phyloP scores from a whole-genome alignment of 345 rosid species.

The Eucalyptus curtisii region DNA sequence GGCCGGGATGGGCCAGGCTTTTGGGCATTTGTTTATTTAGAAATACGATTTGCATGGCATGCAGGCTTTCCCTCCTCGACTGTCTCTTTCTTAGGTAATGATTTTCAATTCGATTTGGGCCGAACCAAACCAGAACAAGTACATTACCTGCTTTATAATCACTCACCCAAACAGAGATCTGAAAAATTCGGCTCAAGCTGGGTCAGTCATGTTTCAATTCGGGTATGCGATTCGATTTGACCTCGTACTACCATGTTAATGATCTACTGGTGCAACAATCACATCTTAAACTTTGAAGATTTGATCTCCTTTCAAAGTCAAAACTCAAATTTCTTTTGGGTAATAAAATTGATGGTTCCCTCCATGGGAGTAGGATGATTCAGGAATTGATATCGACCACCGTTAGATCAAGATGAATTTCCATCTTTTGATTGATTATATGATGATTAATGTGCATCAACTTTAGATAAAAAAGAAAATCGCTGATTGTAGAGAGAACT shows the following conservation, averaged over 20 bases:
- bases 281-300: neutral
- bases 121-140: too few relatives aligned
- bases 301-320: neutral
- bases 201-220: too few relatives aligned
- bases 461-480: neutral
- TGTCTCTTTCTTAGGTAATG: too few relatives aligned
- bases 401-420: accelerated
- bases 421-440: accelerated
- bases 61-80: too few relatives aligned
- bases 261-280: neutral
- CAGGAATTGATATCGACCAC: accelerated
- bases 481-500: neutral
- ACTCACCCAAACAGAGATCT: too few relatives aligned
- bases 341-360: neutral
- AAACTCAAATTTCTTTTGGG: neutral
- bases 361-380: accelerated
- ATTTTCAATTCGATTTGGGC: too few relatives aligned
- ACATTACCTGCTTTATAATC: too few relatives aligned
- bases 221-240: too few relatives aligned
- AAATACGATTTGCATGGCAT: too few relatives aligned
- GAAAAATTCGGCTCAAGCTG: too few relatives aligned
- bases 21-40: too few relatives aligned
- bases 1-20: too few relatives aligned
- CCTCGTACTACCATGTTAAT: accelerated
- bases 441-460: neutral